These are phyloP conservation scores for Lyophyllum atratum DNA, from an alignment of 768 basidiomycete genomes.

Conservation along the genomic window DNA sequence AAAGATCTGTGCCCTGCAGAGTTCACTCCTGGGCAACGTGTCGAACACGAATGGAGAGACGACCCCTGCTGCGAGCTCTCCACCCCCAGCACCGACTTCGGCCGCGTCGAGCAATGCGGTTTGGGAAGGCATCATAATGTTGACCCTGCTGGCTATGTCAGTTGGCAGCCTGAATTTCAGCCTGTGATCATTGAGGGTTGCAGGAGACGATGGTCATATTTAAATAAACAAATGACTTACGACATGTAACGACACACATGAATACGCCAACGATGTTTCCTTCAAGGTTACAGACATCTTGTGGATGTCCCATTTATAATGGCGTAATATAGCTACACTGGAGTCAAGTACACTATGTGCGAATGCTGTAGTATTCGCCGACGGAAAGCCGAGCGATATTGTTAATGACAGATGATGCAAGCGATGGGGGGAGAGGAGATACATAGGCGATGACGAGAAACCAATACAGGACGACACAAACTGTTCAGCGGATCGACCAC, in stretches of 20 bases:
- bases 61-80: conserved; percentile 25
- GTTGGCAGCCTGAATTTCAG: neutral
- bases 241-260: conserved; percentile 9
- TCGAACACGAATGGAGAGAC: conserved; percentile 43
- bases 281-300: neutral
- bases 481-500: conserved; percentile 38
- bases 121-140: neutral
- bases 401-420: neutral
- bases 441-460: neutral
- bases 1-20: conserved; percentile 51
- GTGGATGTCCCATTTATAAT: neutral
- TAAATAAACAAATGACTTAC: neutral
- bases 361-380: neutral
- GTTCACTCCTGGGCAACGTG: conserved; percentile 54
- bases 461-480: neutral
- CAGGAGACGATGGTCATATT: neutral
- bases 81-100: conserved; percentile 24
- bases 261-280: neutral
- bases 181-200: neutral
- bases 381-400: neutral
- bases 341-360: neutral
- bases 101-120: conserved; percentile 13
- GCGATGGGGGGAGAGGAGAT: neutral
- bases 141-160: conserved; percentile 1
- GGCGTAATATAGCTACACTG: neutral